These are phyloP conservation scores for Crithidia mellificae DNA, from an alignment of 208 protist genomes.

Conservation along the genomic window DNA sequence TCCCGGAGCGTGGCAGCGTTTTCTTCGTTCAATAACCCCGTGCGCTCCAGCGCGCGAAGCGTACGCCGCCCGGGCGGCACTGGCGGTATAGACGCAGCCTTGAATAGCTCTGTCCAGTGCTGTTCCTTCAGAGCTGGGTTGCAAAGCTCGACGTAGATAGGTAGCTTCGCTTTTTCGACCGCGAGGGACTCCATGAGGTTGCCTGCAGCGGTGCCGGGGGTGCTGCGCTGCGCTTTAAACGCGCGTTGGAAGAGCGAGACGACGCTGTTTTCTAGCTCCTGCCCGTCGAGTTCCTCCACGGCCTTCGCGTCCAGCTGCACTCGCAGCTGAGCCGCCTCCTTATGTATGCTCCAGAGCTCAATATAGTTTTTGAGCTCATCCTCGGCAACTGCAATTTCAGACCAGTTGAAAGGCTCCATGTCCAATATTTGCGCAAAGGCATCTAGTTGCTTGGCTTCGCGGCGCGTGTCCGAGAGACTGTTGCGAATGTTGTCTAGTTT, in stretches of 20 bases:
- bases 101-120: slow-evolving; percentile 82
- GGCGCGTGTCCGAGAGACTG: slow-evolving; percentile 27
- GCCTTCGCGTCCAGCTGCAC: slow-evolving; percentile 41
- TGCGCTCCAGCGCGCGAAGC: slow-evolving; percentile 41
- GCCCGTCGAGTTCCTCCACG: slow-evolving; percentile 68
- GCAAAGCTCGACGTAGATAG: slow-evolving; percentile 79
- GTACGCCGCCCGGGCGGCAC: slow-evolving; percentile 49
- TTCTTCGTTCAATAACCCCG: slow-evolving; percentile 48
- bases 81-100: slow-evolving; percentile 40
- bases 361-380: slow-evolving; percentile 70
- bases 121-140: slow-evolving; percentile 87
- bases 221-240: slow-evolving; percentile 65
- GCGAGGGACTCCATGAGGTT: slow-evolving; percentile 63
- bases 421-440: slow-evolving; percentile 68
- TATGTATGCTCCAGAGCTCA: slow-evolving; percentile 64
- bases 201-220: slow-evolving; percentile 64
- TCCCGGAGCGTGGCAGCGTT: slow-evolving; percentile 70
- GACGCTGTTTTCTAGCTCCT: slow-evolving; percentile 67
- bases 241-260: slow-evolving; percentile 63
- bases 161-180: slow-evolving; percentile 75
- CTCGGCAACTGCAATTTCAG: slow-evolving; percentile 65
- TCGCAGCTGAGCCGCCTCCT: slow-evolving; percentile 66
- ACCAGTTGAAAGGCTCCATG: slow-evolving; percentile 69
- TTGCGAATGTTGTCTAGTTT: slow-evolving; percentile 55
- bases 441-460: slow-evolving; percentile 56